A percentile compares a stretch with the other conserved stretches of the same genome.
These are phyloP conservation scores for Striga asiatica DNA, from an alignment of 257 asterid species.

Conservation along the genomic window DNA sequence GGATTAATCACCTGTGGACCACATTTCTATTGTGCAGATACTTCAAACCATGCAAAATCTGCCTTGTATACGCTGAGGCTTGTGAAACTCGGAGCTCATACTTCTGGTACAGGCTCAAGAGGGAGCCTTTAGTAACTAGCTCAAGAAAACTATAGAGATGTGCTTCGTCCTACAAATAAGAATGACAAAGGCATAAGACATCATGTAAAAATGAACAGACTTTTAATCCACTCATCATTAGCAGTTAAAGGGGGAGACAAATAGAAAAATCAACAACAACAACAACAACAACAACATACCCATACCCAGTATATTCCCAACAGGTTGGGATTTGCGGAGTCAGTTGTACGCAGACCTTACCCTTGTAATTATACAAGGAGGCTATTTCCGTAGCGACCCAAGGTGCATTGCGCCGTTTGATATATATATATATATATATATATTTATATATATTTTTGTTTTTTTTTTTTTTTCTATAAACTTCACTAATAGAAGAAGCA, in stretches of 20 bases:
- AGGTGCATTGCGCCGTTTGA: no score
- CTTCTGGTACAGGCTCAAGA: slow-evolving; percentile 34
- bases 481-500: no score
- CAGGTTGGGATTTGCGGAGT: no score
- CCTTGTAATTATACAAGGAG: no score
- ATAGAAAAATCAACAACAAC: not conserved
- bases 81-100: slow-evolving; percentile 62
- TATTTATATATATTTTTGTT: no score
- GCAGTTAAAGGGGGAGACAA: not conserved
- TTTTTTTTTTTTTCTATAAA: no score
- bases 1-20: slow-evolving; percentile 37
- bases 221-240: not conserved
- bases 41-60: slow-evolving; percentile 77
- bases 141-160: slow-evolving; percentile 27
- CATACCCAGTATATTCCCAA: no score
- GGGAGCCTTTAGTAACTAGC: slow-evolving; percentile 71
- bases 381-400: no score
- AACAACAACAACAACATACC: no score
- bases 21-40: slow-evolving; percentile 74
- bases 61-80: slow-evolving; percentile 72
- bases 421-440: no score
- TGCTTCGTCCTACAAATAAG: slow-evolving; percentile 46
- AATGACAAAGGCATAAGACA: not conserved
- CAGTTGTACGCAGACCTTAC: no score
- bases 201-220: no score